These are phyloP conservation scores for Allium cepa DNA, from an alignment of 106 monocot genomes.

Conservation along the genomic window DNA sequence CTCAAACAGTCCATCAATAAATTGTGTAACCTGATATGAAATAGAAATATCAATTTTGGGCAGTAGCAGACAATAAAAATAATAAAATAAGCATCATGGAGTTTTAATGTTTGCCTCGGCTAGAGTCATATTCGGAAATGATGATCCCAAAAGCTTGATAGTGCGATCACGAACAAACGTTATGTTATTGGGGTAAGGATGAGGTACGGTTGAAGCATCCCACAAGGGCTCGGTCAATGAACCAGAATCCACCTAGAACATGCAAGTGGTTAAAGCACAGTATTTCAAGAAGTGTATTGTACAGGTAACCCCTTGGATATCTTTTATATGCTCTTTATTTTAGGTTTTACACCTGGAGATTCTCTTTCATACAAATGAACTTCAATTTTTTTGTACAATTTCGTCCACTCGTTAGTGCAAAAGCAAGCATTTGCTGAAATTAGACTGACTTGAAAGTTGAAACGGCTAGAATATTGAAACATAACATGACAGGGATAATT, in stretches of 20 bases:
- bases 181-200: slow-evolving; percentile 60
- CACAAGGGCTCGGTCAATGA: slow-evolving; percentile 79
- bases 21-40: slow-evolving; percentile 58
- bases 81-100: not conserved
- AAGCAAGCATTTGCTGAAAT: too few species aligned
- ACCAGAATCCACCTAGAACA: slow-evolving; percentile 57
- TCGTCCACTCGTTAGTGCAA: too few species aligned
- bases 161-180: slow-evolving; percentile 85
- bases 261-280: not conserved
- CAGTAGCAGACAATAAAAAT: not conserved
- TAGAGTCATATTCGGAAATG: slow-evolving; percentile 86
- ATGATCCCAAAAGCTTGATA: slow-evolving; percentile 76
- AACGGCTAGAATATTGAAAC: too few species aligned
- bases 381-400: too few species aligned
- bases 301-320: too few species aligned
- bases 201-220: slow-evolving; percentile 58
- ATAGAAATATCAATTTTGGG: not conserved
- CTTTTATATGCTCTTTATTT: too few species aligned
- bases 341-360: too few species aligned
- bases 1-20: slow-evolving; percentile 71
- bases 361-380: too few species aligned
- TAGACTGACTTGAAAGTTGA: too few species aligned
- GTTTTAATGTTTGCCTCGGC: slow-evolving; percentile 39
- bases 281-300: too few species aligned
- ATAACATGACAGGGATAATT: not conserved